A percentile compares a stretch with the other conserved stretches of the same genome.
phyloP scores from a whole-genome alignment of 163 green algal species.

The Chlorella variabilis region DNA sequence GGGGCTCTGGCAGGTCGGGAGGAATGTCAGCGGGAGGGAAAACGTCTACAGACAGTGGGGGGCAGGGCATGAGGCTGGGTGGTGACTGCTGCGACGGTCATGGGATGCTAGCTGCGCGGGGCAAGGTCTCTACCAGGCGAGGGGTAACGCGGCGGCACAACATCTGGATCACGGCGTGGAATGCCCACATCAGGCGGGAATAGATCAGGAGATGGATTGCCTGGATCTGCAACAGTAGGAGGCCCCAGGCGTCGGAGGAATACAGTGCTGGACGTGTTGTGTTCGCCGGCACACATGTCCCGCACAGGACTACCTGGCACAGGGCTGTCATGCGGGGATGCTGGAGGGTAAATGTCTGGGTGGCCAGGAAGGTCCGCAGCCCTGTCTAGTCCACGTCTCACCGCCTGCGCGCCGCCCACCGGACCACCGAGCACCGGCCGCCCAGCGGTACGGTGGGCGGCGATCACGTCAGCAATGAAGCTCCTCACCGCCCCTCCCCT shows the following conservation, averaged over 20 bases:
- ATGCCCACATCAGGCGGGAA: constrained; percentile 12
- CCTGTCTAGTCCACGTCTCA: background rate
- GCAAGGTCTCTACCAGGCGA: constrained; percentile 11
- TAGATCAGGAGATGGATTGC: constrained; percentile 10
- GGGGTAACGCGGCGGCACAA: constrained; percentile 14
- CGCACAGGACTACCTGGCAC: background rate
- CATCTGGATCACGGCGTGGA: constrained; percentile 1
- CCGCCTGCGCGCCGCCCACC: background rate
- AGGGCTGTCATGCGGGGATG: background rate
- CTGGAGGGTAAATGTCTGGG: constrained; percentile 20
- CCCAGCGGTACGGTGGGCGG: too few relatives aligned
- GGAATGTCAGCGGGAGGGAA: constrained; percentile 8
- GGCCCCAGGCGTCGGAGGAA: too few relatives aligned
- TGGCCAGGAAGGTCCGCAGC: background rate
- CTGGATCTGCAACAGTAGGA: background rate
- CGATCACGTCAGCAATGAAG: background rate
- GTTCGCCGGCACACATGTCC: too few relatives aligned
- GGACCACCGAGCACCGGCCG: background rate
- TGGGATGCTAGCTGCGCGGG: too few relatives aligned
- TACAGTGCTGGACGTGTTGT: too few relatives aligned
- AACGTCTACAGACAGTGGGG: constrained; percentile 25
- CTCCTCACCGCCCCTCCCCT: background rate
- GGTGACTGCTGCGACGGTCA: too few relatives aligned
- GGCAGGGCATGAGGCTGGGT: too few relatives aligned
- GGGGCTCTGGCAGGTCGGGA: constrained; percentile 27